Percentiles rank a stretch among this genome's conserved stretches.
phyloP scores from a whole-genome alignment of 768 basidiomycete genomes.

The Tylopilus plumbeoviolaceoides region DNA sequence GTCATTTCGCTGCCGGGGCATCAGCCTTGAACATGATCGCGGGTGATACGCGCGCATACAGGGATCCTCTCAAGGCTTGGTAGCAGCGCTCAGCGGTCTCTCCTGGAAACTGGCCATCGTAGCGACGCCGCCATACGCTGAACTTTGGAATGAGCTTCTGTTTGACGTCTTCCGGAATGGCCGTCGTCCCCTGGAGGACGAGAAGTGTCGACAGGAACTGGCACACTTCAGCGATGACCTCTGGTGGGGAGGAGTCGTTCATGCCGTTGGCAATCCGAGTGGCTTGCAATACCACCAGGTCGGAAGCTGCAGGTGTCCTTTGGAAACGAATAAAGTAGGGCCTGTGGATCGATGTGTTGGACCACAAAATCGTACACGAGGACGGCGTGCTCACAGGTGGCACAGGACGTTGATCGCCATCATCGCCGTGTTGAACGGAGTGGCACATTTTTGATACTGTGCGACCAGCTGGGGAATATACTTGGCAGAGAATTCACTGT shows the following conservation, averaged over 20 bases:
- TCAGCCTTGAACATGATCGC: background rate
- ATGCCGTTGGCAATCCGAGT: conserved; percentile 29
- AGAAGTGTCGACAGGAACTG: conserved; percentile 41
- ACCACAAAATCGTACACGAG: background rate
- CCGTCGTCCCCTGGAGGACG: conserved; percentile 34
- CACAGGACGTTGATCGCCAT: conserved; percentile 32
- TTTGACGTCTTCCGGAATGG: conserved; percentile 31
- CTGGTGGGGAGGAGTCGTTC: conserved; percentile 9
- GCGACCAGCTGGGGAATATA: conserved; percentile 34
- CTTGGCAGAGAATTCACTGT: conserved; percentile 33
- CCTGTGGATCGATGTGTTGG: conserved; percentile 15
- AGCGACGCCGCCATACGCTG: conserved; percentile 30
- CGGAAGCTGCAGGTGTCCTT: conserved; percentile 28
- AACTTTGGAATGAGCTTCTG: conserved; percentile 32
- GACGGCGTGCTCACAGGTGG: background rate
- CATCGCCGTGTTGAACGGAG: conserved; percentile 22
- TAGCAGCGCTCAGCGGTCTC: conserved; percentile 37
- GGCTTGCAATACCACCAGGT: conserved; percentile 35
- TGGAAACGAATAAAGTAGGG: conserved; percentile 41
- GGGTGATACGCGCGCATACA: conserved; percentile 21
- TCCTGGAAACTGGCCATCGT: conserved; percentile 27
- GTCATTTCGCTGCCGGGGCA: conserved; percentile 24
- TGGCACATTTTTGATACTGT: conserved; percentile 25
- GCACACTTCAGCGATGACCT: conserved; percentile 32
- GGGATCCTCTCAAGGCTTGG: conserved; percentile 26